Conservation (phyloP, 2,329 filamentous ascomycete species). For the Pleoardoris graminearum region DNA sequence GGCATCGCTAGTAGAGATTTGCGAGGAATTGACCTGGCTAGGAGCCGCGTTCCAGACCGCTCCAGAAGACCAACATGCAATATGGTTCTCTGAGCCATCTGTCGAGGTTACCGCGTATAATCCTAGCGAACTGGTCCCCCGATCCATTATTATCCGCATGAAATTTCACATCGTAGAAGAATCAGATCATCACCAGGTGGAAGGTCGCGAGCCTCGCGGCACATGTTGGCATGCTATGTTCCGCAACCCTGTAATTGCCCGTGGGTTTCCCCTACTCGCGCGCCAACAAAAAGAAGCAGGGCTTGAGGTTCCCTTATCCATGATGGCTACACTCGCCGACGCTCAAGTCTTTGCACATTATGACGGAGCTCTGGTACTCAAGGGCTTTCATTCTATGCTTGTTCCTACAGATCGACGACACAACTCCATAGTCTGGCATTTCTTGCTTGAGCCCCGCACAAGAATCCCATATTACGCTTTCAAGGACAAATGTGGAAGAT, state of each 20-base stretch:
- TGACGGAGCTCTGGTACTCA: conserved; percentile 1
- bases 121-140: too few species aligned
- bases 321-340: conserved; percentile 6
- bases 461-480: conserved; percentile 3
- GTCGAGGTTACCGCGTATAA: too few species aligned
- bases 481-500: neutral
- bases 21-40: too few species aligned
- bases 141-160: too few species aligned
- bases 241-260: conserved; percentile 2
- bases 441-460: conserved; percentile 1
- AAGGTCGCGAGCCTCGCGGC: neutral
- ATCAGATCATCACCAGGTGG: too few species aligned
- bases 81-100: too few species aligned
- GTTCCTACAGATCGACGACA: neutral
- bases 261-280: conserved; percentile 7
- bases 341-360: conserved; percentile 1
- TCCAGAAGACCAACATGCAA: too few species aligned
- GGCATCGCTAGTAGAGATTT: too few species aligned
- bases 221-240: conserved; percentile 12
- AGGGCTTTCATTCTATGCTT: conserved; percentile 7
- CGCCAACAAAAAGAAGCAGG: conserved; percentile 3
- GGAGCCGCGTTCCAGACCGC: too few species aligned
- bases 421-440: conserved; percentile 7
- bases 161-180: too few species aligned
- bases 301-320: conserved; percentile 4